phyloP scores from a whole-genome alignment of 768 basidiomycete genomes.

The Podaxis carcinomalis region DNA sequence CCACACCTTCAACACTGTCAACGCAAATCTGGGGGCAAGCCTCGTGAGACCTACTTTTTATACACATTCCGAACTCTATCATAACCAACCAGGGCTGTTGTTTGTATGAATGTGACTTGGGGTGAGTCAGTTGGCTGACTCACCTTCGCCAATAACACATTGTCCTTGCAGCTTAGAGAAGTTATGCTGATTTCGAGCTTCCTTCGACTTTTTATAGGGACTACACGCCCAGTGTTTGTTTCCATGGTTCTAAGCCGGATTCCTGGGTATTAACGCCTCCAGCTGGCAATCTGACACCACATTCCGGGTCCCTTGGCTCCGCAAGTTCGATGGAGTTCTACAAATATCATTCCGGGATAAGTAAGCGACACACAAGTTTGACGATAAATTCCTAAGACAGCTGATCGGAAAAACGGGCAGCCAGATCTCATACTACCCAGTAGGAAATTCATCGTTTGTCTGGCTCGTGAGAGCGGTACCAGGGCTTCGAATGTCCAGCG shows the following conservation, averaged over 20 bases:
- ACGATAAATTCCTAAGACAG: background rate
- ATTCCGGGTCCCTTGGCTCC: background rate
- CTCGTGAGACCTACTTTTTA: slow-evolving; percentile 32
- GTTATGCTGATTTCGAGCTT: background rate
- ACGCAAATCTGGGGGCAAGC: background rate
- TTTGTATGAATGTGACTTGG: background rate
- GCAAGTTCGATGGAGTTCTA: slow-evolving; percentile 4
- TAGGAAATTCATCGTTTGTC: slow-evolving; percentile 5
- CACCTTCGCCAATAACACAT: slow-evolving; percentile 66
- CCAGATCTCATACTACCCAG: slow-evolving; percentile 2
- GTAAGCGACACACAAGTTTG: background rate
- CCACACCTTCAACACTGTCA: slow-evolving; percentile 40
- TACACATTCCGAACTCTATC: slow-evolving; percentile 55
- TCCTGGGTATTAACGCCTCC: background rate
- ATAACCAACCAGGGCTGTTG: slow-evolving; percentile 17
- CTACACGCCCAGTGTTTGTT: slow-evolving; percentile 4
- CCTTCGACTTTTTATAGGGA: slow-evolving; percentile 22
- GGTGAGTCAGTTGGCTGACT: slow-evolving; percentile 18
- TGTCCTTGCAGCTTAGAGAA: background rate
- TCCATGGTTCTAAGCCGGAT: slow-evolving; percentile 2
- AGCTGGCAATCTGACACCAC: slow-evolving; percentile 7
- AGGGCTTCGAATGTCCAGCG: slow-evolving; percentile 1
- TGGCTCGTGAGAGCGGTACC: background rate
- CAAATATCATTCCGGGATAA: background rate
- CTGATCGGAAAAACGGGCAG: background rate